Percentiles rank a stretch among this genome's conserved stretches.
These are phyloP conservation scores for Penicillium sp. DNA, from an alignment of 2,329 filamentous ascomycete species.

Conservation along the genomic window DNA sequence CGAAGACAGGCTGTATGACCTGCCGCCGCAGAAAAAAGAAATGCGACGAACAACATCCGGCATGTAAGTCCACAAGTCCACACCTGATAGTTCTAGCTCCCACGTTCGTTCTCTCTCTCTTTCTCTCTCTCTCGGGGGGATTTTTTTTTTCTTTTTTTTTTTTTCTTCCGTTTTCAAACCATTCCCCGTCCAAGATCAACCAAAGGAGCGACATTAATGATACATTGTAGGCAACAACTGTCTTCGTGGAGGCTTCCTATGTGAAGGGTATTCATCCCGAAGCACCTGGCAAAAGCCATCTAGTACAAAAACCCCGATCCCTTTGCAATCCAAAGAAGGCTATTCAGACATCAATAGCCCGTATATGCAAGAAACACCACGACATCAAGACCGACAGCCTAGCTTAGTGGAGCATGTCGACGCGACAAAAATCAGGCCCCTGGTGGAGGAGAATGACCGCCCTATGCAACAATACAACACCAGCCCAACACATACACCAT, in stretches of 20 bases:
- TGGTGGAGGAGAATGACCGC: constrained; percentile 47
- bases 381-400: constrained; percentile 40
- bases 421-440: constrained; percentile 46
- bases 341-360: constrained; percentile 40
- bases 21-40: constrained; percentile 95
- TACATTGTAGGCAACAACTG: constrained; percentile 73
- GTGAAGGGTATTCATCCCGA: constrained; percentile 82
- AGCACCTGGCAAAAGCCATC: constrained; percentile 76
- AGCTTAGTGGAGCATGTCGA: constrained; percentile 38
- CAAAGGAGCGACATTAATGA: constrained; percentile 11
- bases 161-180: neutral
- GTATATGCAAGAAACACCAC: constrained; percentile 39
- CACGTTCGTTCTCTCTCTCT: neutral
- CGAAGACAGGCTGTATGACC: constrained; percentile 92
- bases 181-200: constrained; percentile 9
- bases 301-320: constrained; percentile 64
- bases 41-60: constrained; percentile 89
- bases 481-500: constrained; percentile 37
- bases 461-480: constrained; percentile 38
- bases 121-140: neutral
- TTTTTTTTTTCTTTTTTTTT: no score
- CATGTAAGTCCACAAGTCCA: constrained; percentile 66
- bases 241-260: constrained; percentile 81
- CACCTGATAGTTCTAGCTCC: constrained; percentile 3
- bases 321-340: constrained; percentile 78